These are phyloP conservation scores for Penicillium egyptiacum DNA, from an alignment of 495 filamentous ascomycete genomes.

Conservation along the genomic window DNA sequence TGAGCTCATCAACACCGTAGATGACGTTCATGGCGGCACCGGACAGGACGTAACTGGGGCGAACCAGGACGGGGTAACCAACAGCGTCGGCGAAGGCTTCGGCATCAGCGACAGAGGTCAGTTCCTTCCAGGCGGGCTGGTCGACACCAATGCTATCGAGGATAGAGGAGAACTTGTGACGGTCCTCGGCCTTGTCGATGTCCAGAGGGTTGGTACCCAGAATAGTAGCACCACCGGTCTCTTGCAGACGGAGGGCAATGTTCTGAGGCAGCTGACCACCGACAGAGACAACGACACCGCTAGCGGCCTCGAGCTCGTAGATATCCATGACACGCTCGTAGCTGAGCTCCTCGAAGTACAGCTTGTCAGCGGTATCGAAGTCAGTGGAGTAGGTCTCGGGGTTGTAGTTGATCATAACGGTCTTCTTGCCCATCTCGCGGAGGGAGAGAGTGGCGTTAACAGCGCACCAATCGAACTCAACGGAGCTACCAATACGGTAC, in stretches of 20 bases:
- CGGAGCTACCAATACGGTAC: slow-evolving; percentile 94
- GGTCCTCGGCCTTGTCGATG: slow-evolving; percentile 95
- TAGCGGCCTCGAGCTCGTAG: slow-evolving; percentile 86
- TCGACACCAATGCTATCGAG: slow-evolving; percentile 94
- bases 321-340: slow-evolving; percentile 99
- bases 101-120: slow-evolving; percentile 86
- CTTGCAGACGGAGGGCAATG: slow-evolving; percentile 92
- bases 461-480: slow-evolving; percentile 99
- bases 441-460: slow-evolving; percentile 89
- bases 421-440: slow-evolving; percentile 90
- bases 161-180: slow-evolving; percentile 97
- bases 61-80: slow-evolving; percentile 88
- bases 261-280: slow-evolving; percentile 97
- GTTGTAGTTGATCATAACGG: slow-evolving; percentile 97
- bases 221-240: slow-evolving; percentile 82
- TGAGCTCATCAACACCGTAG: slow-evolving; percentile 80
- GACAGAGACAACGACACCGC: slow-evolving; percentile 90
- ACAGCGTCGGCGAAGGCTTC: slow-evolving; percentile 80
- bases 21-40: slow-evolving; percentile 98
- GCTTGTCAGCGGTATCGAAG: slow-evolving; percentile 88
- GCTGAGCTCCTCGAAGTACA: slow-evolving; percentile 96
- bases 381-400: slow-evolving; percentile 89
- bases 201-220: slow-evolving; percentile 89
- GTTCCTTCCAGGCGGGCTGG: slow-evolving; percentile 96
- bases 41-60: slow-evolving; percentile 93